A percentile compares a stretch with the other conserved stretches of the same genome.
These are phyloP conservation scores for Salvia sclarea DNA, from an alignment of 305 asterid genomes.

Conservation along the genomic window DNA sequence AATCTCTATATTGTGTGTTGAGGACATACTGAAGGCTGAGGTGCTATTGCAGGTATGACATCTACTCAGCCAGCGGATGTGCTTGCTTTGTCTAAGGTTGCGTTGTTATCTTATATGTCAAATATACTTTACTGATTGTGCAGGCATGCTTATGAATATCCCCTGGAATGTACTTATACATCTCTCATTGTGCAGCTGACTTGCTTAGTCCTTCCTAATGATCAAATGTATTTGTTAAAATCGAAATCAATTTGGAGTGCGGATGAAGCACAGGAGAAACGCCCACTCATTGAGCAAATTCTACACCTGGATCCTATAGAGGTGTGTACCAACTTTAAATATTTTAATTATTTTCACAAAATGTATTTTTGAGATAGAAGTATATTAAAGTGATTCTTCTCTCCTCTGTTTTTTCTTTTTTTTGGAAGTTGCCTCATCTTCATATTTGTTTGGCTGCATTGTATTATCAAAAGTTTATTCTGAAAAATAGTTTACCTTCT, in stretches of 20 bases:
- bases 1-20: slow-evolving; percentile 16
- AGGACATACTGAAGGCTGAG: slow-evolving; percentile 21
- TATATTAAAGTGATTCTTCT: not conserved
- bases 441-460: slow-evolving; percentile 24
- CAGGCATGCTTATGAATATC: slow-evolving; percentile 19
- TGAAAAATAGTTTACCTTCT: slow-evolving; percentile 14
- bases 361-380: slow-evolving; percentile 7
- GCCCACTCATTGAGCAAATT: slow-evolving; percentile 77
- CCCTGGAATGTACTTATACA: slow-evolving; percentile 27
- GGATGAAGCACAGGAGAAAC: slow-evolving; percentile 57
- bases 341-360: not conserved
- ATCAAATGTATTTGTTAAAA: slow-evolving; percentile 58
- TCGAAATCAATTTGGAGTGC: slow-evolving; percentile 91
- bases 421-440: not conserved
- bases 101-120: slow-evolving; percentile 26
- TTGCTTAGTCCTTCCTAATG: slow-evolving; percentile 79
- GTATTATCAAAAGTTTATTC: slow-evolving; percentile 16
- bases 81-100: slow-evolving; percentile 82
- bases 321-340: slow-evolving; percentile 47
- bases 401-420: slow-evolving; percentile 19
- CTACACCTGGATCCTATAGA: slow-evolving; percentile 81
- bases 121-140: slow-evolving; percentile 12
- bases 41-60: slow-evolving; percentile 60
- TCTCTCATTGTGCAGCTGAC: slow-evolving; percentile 62
- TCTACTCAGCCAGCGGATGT: slow-evolving; percentile 73